Evolutionary conservation across 2,329 filamentous ascomycete species (phyloP), one percentile per base, ranked within the genome.

Genomic region (Cercospora sesami): DNA sequence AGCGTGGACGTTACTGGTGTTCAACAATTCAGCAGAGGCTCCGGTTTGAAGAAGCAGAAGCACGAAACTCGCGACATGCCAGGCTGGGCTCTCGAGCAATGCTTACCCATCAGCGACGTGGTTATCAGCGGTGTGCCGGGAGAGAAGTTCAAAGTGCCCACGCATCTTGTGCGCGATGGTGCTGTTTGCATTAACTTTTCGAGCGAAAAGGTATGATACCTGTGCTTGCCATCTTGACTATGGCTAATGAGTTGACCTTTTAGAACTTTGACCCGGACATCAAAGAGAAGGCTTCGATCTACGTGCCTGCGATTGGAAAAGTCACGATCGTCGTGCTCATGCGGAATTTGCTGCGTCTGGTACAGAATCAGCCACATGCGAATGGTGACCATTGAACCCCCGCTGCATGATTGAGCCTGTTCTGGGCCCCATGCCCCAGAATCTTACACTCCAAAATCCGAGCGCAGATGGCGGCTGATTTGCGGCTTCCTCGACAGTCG

Each of bases 121-220:
- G 91, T 99, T 69, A 96, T 99, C 75, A 91, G 91, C 64, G 95
- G 95, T 72, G 95, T 99, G 1, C 95, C 95, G 0, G 88, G 89
- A 26, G 91, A 97, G 71, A 87, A 85, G 69, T 99, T 91, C 86
- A 97, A 98, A 84, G 91, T 99, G 28, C 92, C 94, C 5, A 91
- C 90, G 3, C 87, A 92, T 62, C 83, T 95, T 70, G 85, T 99
- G 75, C 88, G 93, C 58, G 92, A 97, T 66, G 95, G 95, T 59
- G 94, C 92, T 31, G 92, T 97, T n/a, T 99, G 95, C 85, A 94
- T 99, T 83, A 99, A 99, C 82, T 98, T 99, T 80, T 96, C 93
- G 7, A 97, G 92, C 62, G 93, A 91, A 80, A 92, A 94, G 85
- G 86, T 87, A 75, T 68, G 80, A 63, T 60, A 23, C 33, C 59